Conservation (phyloP, 2,329 filamentous ascomycete genomes). For the Colletotrichum limetticola region DNA sequence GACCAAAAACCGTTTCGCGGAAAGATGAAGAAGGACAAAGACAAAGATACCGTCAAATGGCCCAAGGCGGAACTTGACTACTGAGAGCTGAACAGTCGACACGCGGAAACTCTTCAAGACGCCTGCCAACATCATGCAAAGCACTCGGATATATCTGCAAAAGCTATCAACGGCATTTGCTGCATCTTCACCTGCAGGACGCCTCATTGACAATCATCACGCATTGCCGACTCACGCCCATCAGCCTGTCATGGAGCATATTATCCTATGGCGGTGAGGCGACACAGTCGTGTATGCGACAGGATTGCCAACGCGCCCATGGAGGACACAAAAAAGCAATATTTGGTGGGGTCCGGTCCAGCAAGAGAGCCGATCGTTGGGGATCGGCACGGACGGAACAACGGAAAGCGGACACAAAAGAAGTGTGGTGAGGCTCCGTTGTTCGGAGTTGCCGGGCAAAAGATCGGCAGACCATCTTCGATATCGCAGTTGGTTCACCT, state of each 20-base stretch:
- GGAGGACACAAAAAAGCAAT: conserved; percentile 4
- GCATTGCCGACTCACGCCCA: conserved; percentile 10
- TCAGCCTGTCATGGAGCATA: background rate
- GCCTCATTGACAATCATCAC: background rate
- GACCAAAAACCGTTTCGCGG: conserved; percentile 43
- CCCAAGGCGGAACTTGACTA: conserved; percentile 27
- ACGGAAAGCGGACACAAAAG: conserved; percentile 8
- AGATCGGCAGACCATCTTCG: conserved; percentile 24
- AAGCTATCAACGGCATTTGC: background rate
- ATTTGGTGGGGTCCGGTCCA: background rate
- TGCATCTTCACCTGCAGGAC: background rate
- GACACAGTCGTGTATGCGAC: background rate
- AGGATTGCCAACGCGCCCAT: conserved; percentile 2
- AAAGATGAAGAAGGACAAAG: conserved; percentile 43
- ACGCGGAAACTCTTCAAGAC: background rate
- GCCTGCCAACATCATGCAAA: background rate
- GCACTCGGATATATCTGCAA: background rate
- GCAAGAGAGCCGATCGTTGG: conserved; percentile 6
- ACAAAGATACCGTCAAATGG: conserved; percentile 38
- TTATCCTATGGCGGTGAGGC: conserved; percentile 11
- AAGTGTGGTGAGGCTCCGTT: conserved; percentile 28
- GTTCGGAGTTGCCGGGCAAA: conserved; percentile 27
- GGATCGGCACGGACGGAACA: conserved; percentile 30
- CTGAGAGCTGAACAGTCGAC: background rate
- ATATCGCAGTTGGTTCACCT: conserved; percentile 16